Evolutionary conservation across 2,329 filamentous ascomycete genomes (phyloP), one percentile per base, ranked within the genome.

Genomic region (Pseudocercospora musae): DNA sequence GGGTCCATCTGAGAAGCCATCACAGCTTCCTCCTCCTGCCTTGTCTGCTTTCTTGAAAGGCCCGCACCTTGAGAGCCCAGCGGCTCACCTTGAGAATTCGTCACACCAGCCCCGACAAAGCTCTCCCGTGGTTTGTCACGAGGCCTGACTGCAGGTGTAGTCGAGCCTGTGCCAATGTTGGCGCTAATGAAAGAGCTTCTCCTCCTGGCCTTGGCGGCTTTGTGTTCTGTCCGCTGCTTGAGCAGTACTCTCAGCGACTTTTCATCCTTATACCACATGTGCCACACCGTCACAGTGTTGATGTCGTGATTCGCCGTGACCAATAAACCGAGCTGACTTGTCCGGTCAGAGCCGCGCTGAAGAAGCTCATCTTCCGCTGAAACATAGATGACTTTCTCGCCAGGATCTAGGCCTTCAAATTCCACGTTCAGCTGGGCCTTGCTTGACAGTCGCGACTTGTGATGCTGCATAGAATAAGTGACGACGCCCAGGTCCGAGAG

Each of bases 401-500:
- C 84, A 13, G 87, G 84, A 68, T 93, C 87, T 37, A 97, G 82
- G 20, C 91, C 85, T 66, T 85, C 81, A 61, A 78, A 77, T 18
- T 85, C 81, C 1, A 82, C 77, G 54, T 83, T 69, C 3, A 69
- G 50, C 48, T 61, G 60, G 21, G 55, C 44, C 59, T 68, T 69
- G n/a, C 60, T 60, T 9, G 60, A 63, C 11, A 68, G 48, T 11
- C 70, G 66, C 7, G 72, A 66, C 46, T 66, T 71, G 10, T 66
- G 68, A 44, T 71, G 69, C 53, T 73, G 72, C 2, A 71, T 23
- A 7, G 70, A 68, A 50, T 66, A 70, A 5, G 73, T 70, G 11
- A 97, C 87, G 48, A 96, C 79, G 1, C 93, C 94, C 70, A 97
- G 83, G 69, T 97, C 93, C 2, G 91, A 85, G 60, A 97, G 80